Evolutionary conservation across 208 protist species (phyloP), one percentile per base, ranked within the genome.

Genomic region (Acanthamoeba comandoni): DNA sequence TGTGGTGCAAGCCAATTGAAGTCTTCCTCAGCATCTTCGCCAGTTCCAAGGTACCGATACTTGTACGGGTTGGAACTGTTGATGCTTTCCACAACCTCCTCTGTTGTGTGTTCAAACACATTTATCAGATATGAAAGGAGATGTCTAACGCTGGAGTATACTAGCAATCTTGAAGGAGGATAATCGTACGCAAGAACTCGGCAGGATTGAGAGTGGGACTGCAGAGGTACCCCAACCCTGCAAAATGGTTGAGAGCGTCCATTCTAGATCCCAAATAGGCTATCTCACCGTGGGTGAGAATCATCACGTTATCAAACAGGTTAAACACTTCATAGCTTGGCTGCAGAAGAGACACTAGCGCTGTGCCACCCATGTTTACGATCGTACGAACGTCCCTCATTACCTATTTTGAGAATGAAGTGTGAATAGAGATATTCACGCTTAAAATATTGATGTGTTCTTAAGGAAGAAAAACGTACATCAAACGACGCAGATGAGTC

Each of bases 101-200:
- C 80, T 89, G 80, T 89, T 29, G 64, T 17, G 22, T 48, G 19
- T 17, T 9, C 7, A 58, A n/a, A 7, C 22, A 55, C 39, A 31
- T 9, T 22, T 67, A 43, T 48, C 9, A 13, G 77, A 1, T 9
- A 17, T 53, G 9, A 1, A 43, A 29, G 31, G 65, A 19, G 19
- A 73, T 35, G 0, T n/a, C n/a, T n/a, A n/a, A n/a, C n/a, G n/a
- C n/a, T n/a, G n/a, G n/a, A n/a, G n/a, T 35, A 35, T 2, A 15
- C 4, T 15, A 26, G 1, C 9, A 82, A 19, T 26, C 7, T 9
- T n/a, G 57, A 82, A 65, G 22, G 1, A 48, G 43, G 4, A 57
- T 0, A 11, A 55, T 15, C 89, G 2, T 85, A 93, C 91, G 79
- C 29, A 93, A 87, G n/a, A 92, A 94, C 52, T 94, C 92, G 12